A percentile compares a stretch with the other conserved stretches of the same genome.
These are phyloP conservation scores for Microbotryum intermedium DNA, from an alignment of 1,284 basidiomycete species.

Conservation along the genomic window DNA sequence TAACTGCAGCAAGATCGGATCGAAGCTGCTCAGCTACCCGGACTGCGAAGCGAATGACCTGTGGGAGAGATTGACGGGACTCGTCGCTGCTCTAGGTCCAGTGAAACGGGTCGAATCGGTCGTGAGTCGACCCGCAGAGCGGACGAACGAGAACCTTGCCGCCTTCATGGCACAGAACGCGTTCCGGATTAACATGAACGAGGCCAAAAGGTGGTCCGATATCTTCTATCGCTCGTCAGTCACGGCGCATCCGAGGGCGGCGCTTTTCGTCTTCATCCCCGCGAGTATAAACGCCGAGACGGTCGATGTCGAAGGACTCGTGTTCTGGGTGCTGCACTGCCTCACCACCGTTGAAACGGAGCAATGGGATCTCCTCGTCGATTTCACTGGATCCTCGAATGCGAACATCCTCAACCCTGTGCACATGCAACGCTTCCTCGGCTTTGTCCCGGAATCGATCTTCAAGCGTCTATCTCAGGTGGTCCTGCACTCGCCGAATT, in stretches of 20 bases:
- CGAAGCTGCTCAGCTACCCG: conserved; percentile 40
- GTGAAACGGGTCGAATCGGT: not conserved
- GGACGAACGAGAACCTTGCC: conserved; percentile 44
- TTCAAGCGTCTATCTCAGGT: conserved; percentile 5
- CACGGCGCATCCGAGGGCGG: conserved; percentile 39
- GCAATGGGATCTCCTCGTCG: conserved; percentile 24
- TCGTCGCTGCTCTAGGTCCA: conserved; percentile 1
- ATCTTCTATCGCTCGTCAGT: conserved; percentile 58
- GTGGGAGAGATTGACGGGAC: conserved; percentile 25
- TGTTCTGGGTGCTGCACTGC: conserved; percentile 34
- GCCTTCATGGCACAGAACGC: conserved; percentile 62
- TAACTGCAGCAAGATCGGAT: conserved; percentile 73
- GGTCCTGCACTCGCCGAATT: conserved; percentile 17
- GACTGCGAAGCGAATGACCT: conserved; percentile 56
- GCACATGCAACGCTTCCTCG: conserved; percentile 15
- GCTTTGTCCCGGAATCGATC: conserved; percentile 4
- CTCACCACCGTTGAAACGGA: conserved; percentile 41
- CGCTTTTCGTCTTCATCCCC: conserved; percentile 45
- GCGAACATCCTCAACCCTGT: not conserved
- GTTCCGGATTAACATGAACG: conserved; percentile 42
- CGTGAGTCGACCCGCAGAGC: not conserved
- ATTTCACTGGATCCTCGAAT: conserved; percentile 20
- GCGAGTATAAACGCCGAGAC: conserved; percentile 63
- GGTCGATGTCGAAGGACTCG: conserved; percentile 59
- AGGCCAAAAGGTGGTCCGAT: conserved; percentile 51